phyloP scores from a whole-genome alignment of 306 rosid species.

The Cicer yamashitae region DNA sequence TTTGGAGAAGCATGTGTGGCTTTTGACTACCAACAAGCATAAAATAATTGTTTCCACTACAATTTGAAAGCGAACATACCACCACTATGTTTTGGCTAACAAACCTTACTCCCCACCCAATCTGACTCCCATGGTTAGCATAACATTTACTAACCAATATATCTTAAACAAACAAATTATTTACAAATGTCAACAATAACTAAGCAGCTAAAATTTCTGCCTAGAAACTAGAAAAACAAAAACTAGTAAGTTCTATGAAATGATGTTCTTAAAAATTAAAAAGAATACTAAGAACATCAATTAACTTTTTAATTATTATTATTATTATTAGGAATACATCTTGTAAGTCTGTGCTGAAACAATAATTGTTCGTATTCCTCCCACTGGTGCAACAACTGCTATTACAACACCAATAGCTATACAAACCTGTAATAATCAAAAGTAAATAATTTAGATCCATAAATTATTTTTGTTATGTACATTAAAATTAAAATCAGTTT shows the following conservation, averaged over 20 bases:
- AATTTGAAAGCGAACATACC: neutral
- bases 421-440: slow-evolving; percentile 44
- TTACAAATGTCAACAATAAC: neutral
- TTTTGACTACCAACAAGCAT: neutral
- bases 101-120: neutral
- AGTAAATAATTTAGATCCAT: neutral
- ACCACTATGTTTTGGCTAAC: neutral
- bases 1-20: neutral
- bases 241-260: slow-evolving; percentile 17
- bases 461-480: neutral
- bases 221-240: slow-evolving; percentile 16
- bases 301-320: neutral
- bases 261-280: slow-evolving; percentile 1
- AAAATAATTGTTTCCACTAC: neutral
- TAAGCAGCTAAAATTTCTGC: slow-evolving; percentile 22
- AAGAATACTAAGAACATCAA: neutral
- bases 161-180: neutral
- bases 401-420: slow-evolving; percentile 39
- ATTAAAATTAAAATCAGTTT: neutral
- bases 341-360: slow-evolving; percentile 51
- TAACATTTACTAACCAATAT: slow-evolving; percentile 4
- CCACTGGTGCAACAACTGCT: slow-evolving; percentile 59
- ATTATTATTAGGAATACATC: slow-evolving; percentile 50
- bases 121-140: neutral
- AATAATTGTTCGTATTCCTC: slow-evolving; percentile 67